Base-by-base conservation (phyloP, 176 grass and related monocot genomes). In the Avena sativa region DNA sequence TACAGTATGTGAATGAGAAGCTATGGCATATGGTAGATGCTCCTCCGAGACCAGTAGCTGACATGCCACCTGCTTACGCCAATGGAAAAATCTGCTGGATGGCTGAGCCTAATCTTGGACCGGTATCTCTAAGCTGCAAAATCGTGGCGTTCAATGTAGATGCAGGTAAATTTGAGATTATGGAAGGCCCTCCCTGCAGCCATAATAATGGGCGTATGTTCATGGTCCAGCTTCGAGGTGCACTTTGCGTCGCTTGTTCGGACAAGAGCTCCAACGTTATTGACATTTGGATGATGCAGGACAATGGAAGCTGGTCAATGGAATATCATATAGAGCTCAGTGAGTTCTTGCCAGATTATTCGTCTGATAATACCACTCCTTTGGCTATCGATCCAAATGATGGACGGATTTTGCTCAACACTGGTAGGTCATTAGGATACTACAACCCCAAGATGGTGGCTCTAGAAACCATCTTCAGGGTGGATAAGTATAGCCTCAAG, bases 381-480 rank as follows among this genome's bases (percentile, higher is more conserved):
- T 43, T 71, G 38, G 68, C 38, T 11, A 4, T 71, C 40, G 38
- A 71, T 12, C 38, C 4, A 12, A 71, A 71, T 11, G 68, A 21
- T 71, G 68, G 68, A 44, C 36, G 68, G 68, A 44, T 71, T 71
- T 71, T 71, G 68, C 68, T 71, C 38, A 71, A 71, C 3, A 71
- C 68, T 5, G 68, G 68, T 40, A 44, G 17, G 36, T 71, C 68
- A 71, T 1, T 71, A 38, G 68, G 68, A 10, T 71, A 71, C 36
- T 44, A 71, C 40, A 40, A 71, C 17, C 68, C 68, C 36, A 71
- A 44, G 68, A n/a, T 11, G 68, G 36, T 3, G 38, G 17, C 36
- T 40, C 38, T 71, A 40, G 19, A 71, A 40, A 71, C 36, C 36
- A 71, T 71, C 17, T n/a, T 19, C 68, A n/a, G 36, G 3, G 16